A percentile compares a stretch with the other conserved stretches of the same genome.
Conservation (phyloP, 306 rosid species). For the Comarum palustre region DNA sequence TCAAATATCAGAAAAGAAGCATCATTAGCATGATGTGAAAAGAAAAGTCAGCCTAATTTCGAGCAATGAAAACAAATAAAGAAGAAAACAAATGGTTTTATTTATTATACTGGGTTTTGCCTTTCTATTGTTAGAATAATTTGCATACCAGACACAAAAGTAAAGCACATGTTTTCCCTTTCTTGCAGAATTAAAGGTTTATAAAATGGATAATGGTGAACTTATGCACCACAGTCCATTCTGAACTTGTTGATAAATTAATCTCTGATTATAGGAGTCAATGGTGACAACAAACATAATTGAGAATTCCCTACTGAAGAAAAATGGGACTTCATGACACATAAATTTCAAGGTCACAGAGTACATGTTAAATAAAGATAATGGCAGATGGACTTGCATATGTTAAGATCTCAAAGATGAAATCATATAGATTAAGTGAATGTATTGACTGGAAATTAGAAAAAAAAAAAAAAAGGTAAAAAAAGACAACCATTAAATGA, state of each 20-base stretch:
- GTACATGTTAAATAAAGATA: too few relatives aligned
- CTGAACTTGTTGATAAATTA: too few relatives aligned
- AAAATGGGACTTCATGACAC: too few relatives aligned
- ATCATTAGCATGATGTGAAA: neutral
- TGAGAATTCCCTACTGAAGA: too few relatives aligned
- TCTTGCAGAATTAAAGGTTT: too few relatives aligned
- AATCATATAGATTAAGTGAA: neutral
- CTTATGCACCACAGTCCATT: too few relatives aligned
- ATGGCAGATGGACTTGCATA: too few relatives aligned
- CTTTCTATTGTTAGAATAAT: neutral
- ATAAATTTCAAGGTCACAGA: too few relatives aligned
- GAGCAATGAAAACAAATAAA: neutral
- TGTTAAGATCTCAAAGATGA: neutral
- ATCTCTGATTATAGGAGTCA: too few relatives aligned
- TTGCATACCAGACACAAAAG: neutral
- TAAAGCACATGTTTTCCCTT: too few relatives aligned
- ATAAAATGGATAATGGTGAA: too few relatives aligned
- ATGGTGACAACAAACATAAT: too few relatives aligned
- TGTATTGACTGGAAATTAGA: neutral
- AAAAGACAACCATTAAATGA: conserved; percentile 9
- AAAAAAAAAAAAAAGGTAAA: neutral
- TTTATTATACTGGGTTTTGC: neutral
- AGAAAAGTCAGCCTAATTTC: neutral
- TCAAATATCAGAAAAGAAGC: neutral
- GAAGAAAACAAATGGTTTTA: neutral